Evolutionary conservation across 2,329 filamentous ascomycete genomes (phyloP), one percentile per base, ranked within the genome.

Genomic region (Hypoxylon sp.): DNA sequence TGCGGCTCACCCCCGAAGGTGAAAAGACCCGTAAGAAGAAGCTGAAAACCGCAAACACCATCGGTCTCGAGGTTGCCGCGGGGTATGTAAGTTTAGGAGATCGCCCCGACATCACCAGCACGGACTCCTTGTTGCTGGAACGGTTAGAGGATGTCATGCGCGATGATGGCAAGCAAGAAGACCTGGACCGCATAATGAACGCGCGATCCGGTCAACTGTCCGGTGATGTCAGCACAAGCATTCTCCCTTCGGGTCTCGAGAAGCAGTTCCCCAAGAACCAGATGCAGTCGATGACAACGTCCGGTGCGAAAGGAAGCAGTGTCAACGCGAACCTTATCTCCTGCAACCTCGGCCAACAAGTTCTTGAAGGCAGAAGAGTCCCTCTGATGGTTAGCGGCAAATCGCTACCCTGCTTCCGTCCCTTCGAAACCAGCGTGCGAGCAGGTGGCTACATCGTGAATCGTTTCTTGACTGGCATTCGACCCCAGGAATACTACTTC

Each of bases 281-380:
- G 77, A 99, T 99, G 94, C 95, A 99, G 80, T 87, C 91, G 64
- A 99, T 99, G 95, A 99, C 95, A 18, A 90, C 89, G 11, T 97
- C 95, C 54, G 95, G 95, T 74, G 95, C 95, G 48, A 99, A 99
- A 78, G 95, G 95, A 72, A 90, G 86, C 51, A 81, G 85, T 69
- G 95, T 99, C 75, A 99, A 99, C 73, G 95, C 95, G 47, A 97
- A 96, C 70, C 86, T 97, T 59, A 99, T 99, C 74, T 98, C 94
- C 21, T 98, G 94, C 75, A 97, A 99, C 72, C 83, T 99, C 35
- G 95, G 95, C 48, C 95, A 99, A 72, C 95, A 99, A 73, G 92
- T 97, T 78, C 77, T 99, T 68, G 95, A 99, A 82, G 93, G 95
- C 71, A 87, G 94, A 55, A 86, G 95, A 78, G 96, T 99, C 15